phyloP scores from a whole-genome alignment of 176 grass and related monocot species.

The Dendrocalamus sinicus region DNA sequence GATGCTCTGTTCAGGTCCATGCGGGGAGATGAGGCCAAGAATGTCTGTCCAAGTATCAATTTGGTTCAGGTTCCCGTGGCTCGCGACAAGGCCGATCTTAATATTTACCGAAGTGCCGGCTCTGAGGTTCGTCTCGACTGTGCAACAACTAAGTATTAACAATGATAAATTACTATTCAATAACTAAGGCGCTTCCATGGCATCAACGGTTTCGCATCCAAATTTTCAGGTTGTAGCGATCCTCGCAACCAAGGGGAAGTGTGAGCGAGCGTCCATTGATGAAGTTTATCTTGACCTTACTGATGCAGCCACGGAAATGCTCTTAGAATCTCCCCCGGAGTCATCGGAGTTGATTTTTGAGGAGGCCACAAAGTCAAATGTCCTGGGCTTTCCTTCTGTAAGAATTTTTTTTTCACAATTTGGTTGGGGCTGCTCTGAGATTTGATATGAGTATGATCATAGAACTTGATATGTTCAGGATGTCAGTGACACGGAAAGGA shows the following conservation, averaged over 20 bases:
- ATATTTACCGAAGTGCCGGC: slow-evolving; percentile 74
- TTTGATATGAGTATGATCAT: slow-evolving; percentile 27
- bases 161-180: neutral
- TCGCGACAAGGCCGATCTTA: slow-evolving; percentile 90
- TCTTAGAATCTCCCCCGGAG: slow-evolving; percentile 66
- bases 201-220: neutral
- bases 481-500: slow-evolving; percentile 55
- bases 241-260: slow-evolving; percentile 79
- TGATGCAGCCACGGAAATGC: slow-evolving; percentile 80
- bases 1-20: slow-evolving; percentile 65
- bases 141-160: neutral
- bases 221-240: slow-evolving; percentile 76
- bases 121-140: slow-evolving; percentile 54
- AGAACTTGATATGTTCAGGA: slow-evolving; percentile 50
- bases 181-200: neutral
- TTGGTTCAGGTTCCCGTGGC: slow-evolving; percentile 91
- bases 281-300: slow-evolving; percentile 99
- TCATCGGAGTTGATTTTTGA: slow-evolving; percentile 50
- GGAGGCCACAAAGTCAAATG: slow-evolving; percentile 78
- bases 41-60: slow-evolving; percentile 71
- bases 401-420: slow-evolving; percentile 29
- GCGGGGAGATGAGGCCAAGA: slow-evolving; percentile 91
- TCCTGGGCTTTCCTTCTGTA: slow-evolving; percentile 73
- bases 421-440: neutral
- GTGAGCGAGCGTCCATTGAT: slow-evolving; percentile 91